phyloP scores from a whole-genome alignment of 768 basidiomycete species.

The Pluteus cervinus region DNA sequence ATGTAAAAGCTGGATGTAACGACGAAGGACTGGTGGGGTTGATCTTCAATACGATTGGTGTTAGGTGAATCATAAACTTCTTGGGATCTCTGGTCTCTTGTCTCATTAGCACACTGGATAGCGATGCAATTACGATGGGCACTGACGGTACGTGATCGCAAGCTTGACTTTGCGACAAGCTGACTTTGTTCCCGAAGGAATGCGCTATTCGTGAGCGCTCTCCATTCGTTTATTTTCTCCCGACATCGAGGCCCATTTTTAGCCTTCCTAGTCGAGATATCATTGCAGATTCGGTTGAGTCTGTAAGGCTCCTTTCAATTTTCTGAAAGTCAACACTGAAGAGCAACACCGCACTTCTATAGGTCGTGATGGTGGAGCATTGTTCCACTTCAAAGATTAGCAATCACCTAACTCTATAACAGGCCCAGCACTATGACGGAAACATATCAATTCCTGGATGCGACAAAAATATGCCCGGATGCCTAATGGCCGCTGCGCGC shows the following conservation, averaged over 20 bases:
- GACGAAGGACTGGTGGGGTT: constrained; percentile 78
- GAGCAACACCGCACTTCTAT: constrained; percentile 5
- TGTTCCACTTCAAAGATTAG: neutral
- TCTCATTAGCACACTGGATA: constrained; percentile 15
- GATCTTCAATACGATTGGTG: constrained; percentile 81
- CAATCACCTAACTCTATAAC: neutral
- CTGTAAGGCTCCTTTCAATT: constrained; percentile 34
- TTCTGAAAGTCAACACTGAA: neutral
- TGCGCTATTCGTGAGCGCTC: constrained; percentile 76
- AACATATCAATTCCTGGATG: constrained; percentile 86
- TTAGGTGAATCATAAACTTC: constrained; percentile 46
- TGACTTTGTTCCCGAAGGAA: constrained; percentile 42
- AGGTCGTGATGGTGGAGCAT: constrained; percentile 50
- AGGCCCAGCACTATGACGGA: constrained; percentile 87
- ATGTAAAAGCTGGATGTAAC: constrained; percentile 78
- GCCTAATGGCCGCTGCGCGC: constrained; percentile 78
- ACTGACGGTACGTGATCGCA: constrained; percentile 60
- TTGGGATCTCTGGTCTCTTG: neutral
- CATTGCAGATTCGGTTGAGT: constrained; percentile 87
- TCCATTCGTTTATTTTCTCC: constrained; percentile 66
- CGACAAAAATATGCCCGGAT: constrained; percentile 92
- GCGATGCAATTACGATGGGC: constrained; percentile 88
- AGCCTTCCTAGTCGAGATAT: constrained; percentile 84
- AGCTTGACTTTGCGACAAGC: neutral
- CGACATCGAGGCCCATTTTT: constrained; percentile 51